Evolutionary conservation across 495 filamentous ascomycete genomes (phyloP).

Genomic region (Penicillium herquei): DNA sequence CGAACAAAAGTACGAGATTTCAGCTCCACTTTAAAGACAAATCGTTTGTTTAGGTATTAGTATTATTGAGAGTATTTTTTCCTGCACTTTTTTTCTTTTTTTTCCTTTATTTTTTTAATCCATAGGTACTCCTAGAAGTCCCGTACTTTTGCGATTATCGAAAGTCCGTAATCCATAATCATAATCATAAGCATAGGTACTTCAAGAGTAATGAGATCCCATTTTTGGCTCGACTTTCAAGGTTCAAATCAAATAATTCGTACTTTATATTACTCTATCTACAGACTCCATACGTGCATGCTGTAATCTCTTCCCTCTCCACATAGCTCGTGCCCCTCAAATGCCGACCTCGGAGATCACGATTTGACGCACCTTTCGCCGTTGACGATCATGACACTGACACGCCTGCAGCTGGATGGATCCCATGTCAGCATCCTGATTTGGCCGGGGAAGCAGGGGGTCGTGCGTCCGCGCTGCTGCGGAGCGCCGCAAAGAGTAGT

Average conservation of each 20-base stretch:
- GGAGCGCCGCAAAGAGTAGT: slow-evolving; percentile 44
- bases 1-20: slow-evolving; percentile 23
- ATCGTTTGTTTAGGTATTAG: background rate
- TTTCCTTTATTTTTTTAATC: background rate
- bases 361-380: background rate
- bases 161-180: no score
- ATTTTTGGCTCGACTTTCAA: no score
- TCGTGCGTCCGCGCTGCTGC: slow-evolving; percentile 33
- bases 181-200: no score
- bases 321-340: background rate
- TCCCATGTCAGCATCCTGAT: slow-evolving; percentile 26
- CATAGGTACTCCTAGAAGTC: no score
- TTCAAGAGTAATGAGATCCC: no score
- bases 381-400: slow-evolving; percentile 26
- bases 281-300: no score
- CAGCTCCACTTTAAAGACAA: slow-evolving; percentile 12
- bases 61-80: background rate
- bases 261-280: background rate
- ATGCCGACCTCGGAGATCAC: slow-evolving; percentile 1
- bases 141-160: no score
- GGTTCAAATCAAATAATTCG: background rate
- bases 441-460: slow-evolving; percentile 44
- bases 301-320: no score
- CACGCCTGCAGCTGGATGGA: slow-evolving; percentile 20
- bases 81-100: background rate